Evolutionary conservation across 495 filamentous ascomycete genomes (phyloP), one percentile per base, ranked within the genome.

Genomic region (Talaromyces liani): DNA sequence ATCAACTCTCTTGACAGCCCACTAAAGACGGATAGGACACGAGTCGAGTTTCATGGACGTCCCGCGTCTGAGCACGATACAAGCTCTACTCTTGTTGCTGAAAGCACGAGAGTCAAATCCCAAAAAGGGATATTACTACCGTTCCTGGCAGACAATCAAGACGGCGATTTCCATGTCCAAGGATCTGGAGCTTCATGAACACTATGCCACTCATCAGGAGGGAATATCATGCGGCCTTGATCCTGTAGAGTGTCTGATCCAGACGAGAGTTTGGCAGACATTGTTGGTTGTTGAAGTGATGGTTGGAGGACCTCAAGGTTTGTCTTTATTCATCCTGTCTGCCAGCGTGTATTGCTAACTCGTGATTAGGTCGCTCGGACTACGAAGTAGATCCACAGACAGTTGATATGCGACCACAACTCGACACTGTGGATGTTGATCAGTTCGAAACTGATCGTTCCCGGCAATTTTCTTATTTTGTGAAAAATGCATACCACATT

Each of bases 141-240:
- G 94, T 25, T 98, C 94, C 10, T 98, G 94, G 94, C 97, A 97
- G 85, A 95, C 90, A 6, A 87, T 97, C 55, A 93, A 96, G 61
- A 92, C 90, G 49, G 88, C 93, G 61, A 87, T 97, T 24, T 87
- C 91, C 10, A 95, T 98, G 90, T 91, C 87, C 51, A 92, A 95
- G 68, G 94, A 98, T 71, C 80, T 98, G 61, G 92, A 91, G 49
- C 80, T 98, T 7, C 87, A 97, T 70, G 91, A 95, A 70, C 94
- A 98, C 75, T 85, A 86, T 66, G 85, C 86, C 49, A 81, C 83
- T 47, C 94, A 98, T 73, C 81, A 85, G 60, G 83, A 85, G 62
- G 88, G 89, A 53, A 82, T 82, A 64, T 67, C 80, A 2, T 97
- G 93, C 69, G 88, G 81, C 22, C 84, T 87, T 33, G 82, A 79